These are phyloP conservation scores for Trichosporon sp. DNA, from an alignment of 1,284 basidiomycete genomes.

Conservation along the genomic window DNA sequence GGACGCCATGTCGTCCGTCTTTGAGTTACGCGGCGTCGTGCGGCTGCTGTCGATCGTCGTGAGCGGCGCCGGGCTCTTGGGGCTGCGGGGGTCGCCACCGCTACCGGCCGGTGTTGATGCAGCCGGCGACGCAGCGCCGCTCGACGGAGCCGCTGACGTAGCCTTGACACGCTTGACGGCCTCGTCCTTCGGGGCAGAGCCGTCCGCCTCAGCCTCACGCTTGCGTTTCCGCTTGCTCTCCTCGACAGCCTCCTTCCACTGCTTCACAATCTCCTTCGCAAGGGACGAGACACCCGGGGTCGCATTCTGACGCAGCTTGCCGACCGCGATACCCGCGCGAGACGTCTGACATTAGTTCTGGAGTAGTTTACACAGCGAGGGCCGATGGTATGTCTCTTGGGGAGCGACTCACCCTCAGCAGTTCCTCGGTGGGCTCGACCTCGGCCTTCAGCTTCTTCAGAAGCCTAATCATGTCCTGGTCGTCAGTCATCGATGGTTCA, in stretches of 20 bases:
- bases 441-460: conserved; percentile 75
- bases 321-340: conserved; percentile 88
- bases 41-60: conserved; percentile 58
- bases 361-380: neutral
- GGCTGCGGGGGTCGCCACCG: conserved; percentile 22
- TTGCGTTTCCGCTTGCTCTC: conserved; percentile 65
- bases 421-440: conserved; percentile 78
- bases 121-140: conserved; percentile 22
- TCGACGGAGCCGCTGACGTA: conserved; percentile 27
- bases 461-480: conserved; percentile 71
- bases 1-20: conserved; percentile 67
- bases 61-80: conserved; percentile 32
- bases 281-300: conserved; percentile 74
- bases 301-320: conserved; percentile 78
- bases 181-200: conserved; percentile 33
- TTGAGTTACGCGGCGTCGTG: conserved; percentile 64
- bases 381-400: neutral
- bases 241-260: conserved; percentile 85
- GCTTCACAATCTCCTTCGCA: conserved; percentile 90
- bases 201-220: conserved; percentile 38
- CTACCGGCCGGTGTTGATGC: conserved; percentile 23
- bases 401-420: conserved; percentile 74
- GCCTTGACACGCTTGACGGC: conserved; percentile 46
- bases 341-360: conserved; percentile 57
- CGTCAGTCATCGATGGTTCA: neutral